Percentiles rank a stretch among this genome's conserved stretches.
These are phyloP conservation scores for Penicillium lagena DNA, from an alignment of 495 filamentous ascomycete species.

Conservation along the genomic window DNA sequence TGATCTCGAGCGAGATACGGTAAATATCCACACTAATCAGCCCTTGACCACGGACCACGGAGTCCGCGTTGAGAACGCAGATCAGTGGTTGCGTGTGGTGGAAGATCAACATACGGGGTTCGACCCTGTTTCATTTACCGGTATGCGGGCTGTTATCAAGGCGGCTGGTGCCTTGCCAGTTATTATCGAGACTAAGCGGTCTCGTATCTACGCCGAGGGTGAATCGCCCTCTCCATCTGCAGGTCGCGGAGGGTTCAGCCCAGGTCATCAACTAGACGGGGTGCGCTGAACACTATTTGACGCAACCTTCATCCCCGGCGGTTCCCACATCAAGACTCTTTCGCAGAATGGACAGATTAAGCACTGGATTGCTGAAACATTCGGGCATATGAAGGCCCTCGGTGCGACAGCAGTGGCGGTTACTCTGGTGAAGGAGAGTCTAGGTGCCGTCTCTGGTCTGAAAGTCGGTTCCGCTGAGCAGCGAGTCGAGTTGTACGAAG, in stretches of 20 bases:
- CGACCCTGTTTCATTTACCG: constrained; percentile 52
- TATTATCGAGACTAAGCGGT: not conserved
- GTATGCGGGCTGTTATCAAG: constrained; percentile 32
- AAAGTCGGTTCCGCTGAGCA: constrained; percentile 41
- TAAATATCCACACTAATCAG: constrained; percentile 14
- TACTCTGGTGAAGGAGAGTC: constrained; percentile 48
- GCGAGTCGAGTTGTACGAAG: constrained; percentile 63
- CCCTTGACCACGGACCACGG: constrained; percentile 59
- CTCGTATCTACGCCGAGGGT: constrained; percentile 45
- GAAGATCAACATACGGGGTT: constrained; percentile 60
- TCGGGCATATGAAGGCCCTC: constrained; percentile 66
- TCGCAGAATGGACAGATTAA: constrained; percentile 60
- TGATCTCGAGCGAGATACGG: constrained; percentile 7
- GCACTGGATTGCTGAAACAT: constrained; percentile 73
- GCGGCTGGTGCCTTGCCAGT: not conserved
- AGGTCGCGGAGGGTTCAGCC: constrained; percentile 38
- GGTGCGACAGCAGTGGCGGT: constrained; percentile 62
- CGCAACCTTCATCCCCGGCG: constrained; percentile 66
- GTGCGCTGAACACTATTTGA: constrained; percentile 76
- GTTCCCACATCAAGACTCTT: constrained; percentile 51
- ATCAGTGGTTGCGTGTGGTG: constrained; percentile 70
- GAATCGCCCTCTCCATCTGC: constrained; percentile 30
- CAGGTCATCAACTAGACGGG: constrained; percentile 73
- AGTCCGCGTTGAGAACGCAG: constrained; percentile 63
- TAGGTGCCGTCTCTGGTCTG: constrained; percentile 36